phyloP scores from a whole-genome alignment of 129 eudicot species.

The Rutidosis leptorrhynchoides region DNA sequence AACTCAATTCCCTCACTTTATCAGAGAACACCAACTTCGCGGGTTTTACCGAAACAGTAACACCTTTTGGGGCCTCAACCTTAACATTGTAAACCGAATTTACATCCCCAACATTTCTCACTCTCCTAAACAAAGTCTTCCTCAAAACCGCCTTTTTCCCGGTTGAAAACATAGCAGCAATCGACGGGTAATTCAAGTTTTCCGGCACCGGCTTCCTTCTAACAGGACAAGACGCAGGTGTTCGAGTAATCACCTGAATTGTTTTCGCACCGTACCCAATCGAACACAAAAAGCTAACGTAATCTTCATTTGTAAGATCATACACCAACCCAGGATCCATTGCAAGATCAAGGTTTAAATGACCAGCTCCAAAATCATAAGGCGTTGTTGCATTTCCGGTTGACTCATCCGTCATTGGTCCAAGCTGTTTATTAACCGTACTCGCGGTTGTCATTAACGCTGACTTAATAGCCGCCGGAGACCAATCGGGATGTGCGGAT shows the following conservation, averaged over 20 bases:
- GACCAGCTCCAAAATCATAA: slow-evolving; percentile 79
- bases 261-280: slow-evolving; percentile 77
- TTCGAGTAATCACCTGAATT: slow-evolving; percentile 72
- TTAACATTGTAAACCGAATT: slow-evolving; percentile 54
- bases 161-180: slow-evolving; percentile 63
- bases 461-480: slow-evolving; percentile 71
- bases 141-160: slow-evolving; percentile 39
- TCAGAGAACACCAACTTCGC: slow-evolving; percentile 53
- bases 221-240: slow-evolving; percentile 60
- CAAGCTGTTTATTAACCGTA: slow-evolving; percentile 43
- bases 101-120: slow-evolving; percentile 68
- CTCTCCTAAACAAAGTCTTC: slow-evolving; percentile 68
- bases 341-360: slow-evolving; percentile 67
- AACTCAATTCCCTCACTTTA: slow-evolving; percentile 50
- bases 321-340: slow-evolving; percentile 89
- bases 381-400: slow-evolving; percentile 66
- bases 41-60: slow-evolving; percentile 56
- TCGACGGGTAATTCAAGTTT: slow-evolving; percentile 71
- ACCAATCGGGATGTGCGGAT: slow-evolving; percentile 91
- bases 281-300: slow-evolving; percentile 66
- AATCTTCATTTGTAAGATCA: slow-evolving; percentile 54
- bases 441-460: slow-evolving; percentile 88
- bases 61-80: slow-evolving; percentile 63
- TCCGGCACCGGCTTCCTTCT: slow-evolving; percentile 60
- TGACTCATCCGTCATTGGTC: slow-evolving; percentile 69